Conservation (phyloP, 2,329 filamentous ascomycete genomes). For the Tolypocladium album region DNA sequence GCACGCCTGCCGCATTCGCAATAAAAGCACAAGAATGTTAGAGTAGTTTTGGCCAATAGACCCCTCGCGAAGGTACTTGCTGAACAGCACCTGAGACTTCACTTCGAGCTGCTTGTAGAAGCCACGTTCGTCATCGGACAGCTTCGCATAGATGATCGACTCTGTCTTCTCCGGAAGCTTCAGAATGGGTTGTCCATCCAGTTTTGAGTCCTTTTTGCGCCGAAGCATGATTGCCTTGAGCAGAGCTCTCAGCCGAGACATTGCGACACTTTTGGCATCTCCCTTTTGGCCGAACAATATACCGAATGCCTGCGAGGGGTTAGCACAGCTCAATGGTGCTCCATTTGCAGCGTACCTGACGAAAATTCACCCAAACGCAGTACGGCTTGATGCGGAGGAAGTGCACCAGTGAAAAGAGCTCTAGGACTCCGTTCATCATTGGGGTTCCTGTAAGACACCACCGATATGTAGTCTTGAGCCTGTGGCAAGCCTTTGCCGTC, state of each 20-base stretch:
- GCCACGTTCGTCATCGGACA: constrained; percentile 61
- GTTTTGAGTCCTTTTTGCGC: constrained; percentile 66
- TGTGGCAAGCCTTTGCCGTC: constrained; percentile 56
- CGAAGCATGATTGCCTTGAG: constrained; percentile 74
- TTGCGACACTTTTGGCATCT: constrained; percentile 49
- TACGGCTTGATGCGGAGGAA: constrained; percentile 75
- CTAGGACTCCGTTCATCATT: constrained; percentile 76
- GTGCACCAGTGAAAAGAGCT: constrained; percentile 65
- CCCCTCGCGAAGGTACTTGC: constrained; percentile 60
- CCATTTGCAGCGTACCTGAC: constrained; percentile 26
- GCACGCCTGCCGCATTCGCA: constrained; percentile 69
- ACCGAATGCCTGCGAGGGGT: constrained; percentile 27
- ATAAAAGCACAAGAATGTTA: constrained; percentile 67
- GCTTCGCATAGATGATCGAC: constrained; percentile 62
- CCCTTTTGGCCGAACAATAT: constrained; percentile 22
- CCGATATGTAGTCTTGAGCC: constrained; percentile 55
- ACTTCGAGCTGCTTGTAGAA: constrained; percentile 68
- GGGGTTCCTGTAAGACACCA: constrained; percentile 80
- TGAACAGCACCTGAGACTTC: constrained; percentile 60
- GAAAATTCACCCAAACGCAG: constrained; percentile 52
- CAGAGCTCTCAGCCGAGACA: constrained; percentile 62
- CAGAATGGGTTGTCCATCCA: constrained; percentile 74
- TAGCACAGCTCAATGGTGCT: constrained; percentile 3
- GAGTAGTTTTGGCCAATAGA: constrained; percentile 63
- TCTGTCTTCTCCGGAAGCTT: constrained; percentile 67